Conservation (phyloP, 1,139 yeast species). For the Hansenula anomala region DNA sequence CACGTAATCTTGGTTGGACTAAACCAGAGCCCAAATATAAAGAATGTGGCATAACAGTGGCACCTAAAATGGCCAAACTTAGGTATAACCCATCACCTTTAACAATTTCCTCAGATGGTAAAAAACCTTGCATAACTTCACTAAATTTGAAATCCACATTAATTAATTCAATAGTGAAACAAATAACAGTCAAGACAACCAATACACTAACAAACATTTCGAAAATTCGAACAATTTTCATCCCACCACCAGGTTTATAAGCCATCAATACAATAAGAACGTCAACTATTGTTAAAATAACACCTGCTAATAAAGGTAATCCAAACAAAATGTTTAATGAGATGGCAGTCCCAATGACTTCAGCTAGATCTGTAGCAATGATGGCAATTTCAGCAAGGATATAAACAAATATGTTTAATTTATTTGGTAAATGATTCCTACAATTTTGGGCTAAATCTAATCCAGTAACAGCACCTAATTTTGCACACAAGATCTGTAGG, state of each 20-base stretch:
- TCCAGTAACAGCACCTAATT: conserved; percentile 75
- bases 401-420: conserved; percentile 53
- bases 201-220: conserved; percentile 60
- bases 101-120: conserved; percentile 52
- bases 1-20: conserved; percentile 69
- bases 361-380: conserved; percentile 78
- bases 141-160: conserved; percentile 39
- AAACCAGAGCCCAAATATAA: conserved; percentile 70
- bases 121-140: conserved; percentile 47
- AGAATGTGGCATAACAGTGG: conserved; percentile 84
- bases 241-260: conserved; percentile 65
- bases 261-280: conserved; percentile 65
- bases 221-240: conserved; percentile 61
- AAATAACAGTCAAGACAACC: conserved; percentile 60
- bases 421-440: conserved; percentile 53
- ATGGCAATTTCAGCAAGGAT: conserved; percentile 69
- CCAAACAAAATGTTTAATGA: conserved; percentile 64
- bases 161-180: conserved; percentile 58
- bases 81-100: conserved; percentile 59
- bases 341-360: conserved; percentile 79
- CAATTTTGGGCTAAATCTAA: conserved; percentile 76
- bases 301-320: conserved; percentile 64
- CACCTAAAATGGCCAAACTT: conserved; percentile 72
- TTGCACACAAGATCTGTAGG: conserved; percentile 66
- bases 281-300: conserved; percentile 65